Base-by-base conservation (phyloP, 345 rosid species). In the Boechera divaricarpa region DNA sequence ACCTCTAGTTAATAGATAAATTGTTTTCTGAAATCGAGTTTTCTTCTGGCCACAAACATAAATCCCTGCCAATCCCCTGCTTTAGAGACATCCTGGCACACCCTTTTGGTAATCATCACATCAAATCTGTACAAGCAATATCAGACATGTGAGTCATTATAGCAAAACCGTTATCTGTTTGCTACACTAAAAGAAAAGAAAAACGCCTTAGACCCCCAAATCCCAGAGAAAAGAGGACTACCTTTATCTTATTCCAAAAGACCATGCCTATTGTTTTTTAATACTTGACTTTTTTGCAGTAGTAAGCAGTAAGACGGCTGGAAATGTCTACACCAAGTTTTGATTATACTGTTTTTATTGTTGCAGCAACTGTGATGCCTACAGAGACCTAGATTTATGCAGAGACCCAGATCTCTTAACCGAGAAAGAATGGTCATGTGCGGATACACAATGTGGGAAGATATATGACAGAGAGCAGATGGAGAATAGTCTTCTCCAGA, bases 401-500 rank as follows among this genome's bases (percentile, higher is more conserved):
- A 90, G 91, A 6, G 98, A 89, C 78, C 73, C 90, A 8, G 81
- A 85, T 52, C 71, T 94, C 67, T 75, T 82, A 71, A 79, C 88
- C 52, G 88, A 88, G 81, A 77, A 64, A 58, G 98, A 89, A 42
- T 94, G 98, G 98, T 81, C 80, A 28, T 92, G 98, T 56, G 83
- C 82, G 18, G 83, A 90, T 67, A 83, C 97, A 12, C 92, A 90
- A 71, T 92, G 98, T 73, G 92, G 97, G 68, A 95, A 94, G 84
- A 90, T 91, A 39, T 92, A 92, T 51, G 86, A 87, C 54, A 84
- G 80, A 28, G 91, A 94, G 70, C 79, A 84, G 70, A 87, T 92
- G 90, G 97, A 94, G 85, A 94, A 86, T 63, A 80, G 87, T 18
- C 97, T 94, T 80, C 85, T 94, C 53, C 93, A 94, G 81, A 90